Evolutionary conservation across 306 rosid genomes (phyloP), one percentile per base, ranked within the genome.

Genomic region (Carpinus fangiana): DNA sequence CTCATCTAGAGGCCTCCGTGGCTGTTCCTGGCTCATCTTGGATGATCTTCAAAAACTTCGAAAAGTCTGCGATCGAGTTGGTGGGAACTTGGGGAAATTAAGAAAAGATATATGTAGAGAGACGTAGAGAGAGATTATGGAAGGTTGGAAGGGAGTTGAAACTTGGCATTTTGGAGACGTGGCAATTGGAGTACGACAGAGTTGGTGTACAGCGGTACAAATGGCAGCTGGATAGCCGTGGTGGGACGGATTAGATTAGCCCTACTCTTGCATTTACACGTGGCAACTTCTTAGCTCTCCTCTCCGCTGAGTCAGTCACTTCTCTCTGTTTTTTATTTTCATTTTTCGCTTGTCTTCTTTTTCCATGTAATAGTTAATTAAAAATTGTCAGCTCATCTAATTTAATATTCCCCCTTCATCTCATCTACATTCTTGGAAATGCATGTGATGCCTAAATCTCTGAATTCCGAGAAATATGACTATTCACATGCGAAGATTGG

Each of bases 21-120:
- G 90, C 73, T 90, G 93, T 41, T 81, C 83, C 70, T 88, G 96
- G 52, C 87, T 92, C 98, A 92, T 88, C 51, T 79, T 82, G 61
- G 21, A 68, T 38, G 38, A 1, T 56, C 20, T 10, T 9, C 4
- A 57, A 20, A 4, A 21, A 21, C 64, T 41, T 10, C 14, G 73
- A 43, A 46, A 8, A 17, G 51, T 45, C n/a, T 9, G 41, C 20
- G 26, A 23, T 23, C 26, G 16, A 61, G 74, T 57, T 57, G 34
- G 64, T 21, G 34, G 64, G 64, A 57, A 9, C 43, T 38, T 38
- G 6, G 5, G 5, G 43, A 38, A 38, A 38, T 23, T 5, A 38
- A 3, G 4, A 36, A 38, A 3, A 38, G 5, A 38, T 38, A 38
- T 38, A 38, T 38, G 6, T 38, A 38, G 43, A 38, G 43, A 23